Base-by-base conservation (phyloP, 2,329 filamentous ascomycete species). In the Tolypocladium amazonense region DNA sequence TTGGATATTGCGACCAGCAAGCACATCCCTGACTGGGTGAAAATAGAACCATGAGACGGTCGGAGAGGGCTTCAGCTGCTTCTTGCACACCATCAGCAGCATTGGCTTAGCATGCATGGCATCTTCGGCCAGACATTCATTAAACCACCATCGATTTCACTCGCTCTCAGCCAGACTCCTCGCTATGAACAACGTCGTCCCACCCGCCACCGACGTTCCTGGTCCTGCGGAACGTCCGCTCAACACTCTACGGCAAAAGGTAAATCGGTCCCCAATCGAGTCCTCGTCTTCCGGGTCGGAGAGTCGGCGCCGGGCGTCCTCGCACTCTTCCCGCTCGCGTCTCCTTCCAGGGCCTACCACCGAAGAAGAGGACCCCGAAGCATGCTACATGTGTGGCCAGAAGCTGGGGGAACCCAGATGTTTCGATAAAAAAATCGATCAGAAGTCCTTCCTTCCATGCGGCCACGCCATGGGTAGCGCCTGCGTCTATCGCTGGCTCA, bases 391-490 rank as follows among this genome's bases (percentile, higher is more conserved):
- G 8, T 64, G 62, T 41, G 61, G 58, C 52, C 37, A 53, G 20
- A n/a, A 37, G 8, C 37, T 63, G 41, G 61, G 59, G 1, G 27
- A 18, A 4, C 39, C 20, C 38, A 58, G 56, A 18, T 18, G 27
- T 30, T 11, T 3, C 12, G 45, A 54, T 15, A 37, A 7, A 23
- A 45, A 38, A 12, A 6, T 14, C 12, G 69, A 71, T 50, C 30
- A 20, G 12, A 58, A 56, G 25, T 60, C 59, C 2, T 68, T 64
- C 53, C 63, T 71, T 20, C 66, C 66, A 7, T 71, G 69, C 52
- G 68, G 69, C 15, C 68, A 71, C 56, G 23, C 20, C 68, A 68
- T 56, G 68, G 50, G 67, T 11, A 60, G 65, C 27, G 9, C 50
- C 4, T 71, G 69, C 30, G 56, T 69, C 27, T 64, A 57, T 15